Conservation (phyloP, 768 basidiomycete species). For the Kwoniella europaea region DNA sequence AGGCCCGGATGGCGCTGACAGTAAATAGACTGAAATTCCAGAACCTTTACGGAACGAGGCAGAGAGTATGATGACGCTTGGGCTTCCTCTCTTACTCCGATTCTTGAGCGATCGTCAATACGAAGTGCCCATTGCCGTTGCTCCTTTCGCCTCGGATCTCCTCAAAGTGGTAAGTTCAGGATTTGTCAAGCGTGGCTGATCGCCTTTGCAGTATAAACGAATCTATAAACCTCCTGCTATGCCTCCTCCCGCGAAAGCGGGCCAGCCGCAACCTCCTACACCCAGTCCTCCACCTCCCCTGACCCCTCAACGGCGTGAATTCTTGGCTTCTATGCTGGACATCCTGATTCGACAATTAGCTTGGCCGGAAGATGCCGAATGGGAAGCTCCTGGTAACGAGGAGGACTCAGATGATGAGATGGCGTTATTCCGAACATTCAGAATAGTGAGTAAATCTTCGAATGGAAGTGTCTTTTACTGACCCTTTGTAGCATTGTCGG, state of each 20-base stretch:
- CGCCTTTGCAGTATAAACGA: slow-evolving; percentile 73
- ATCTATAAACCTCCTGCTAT: slow-evolving; percentile 60
- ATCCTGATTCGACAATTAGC: slow-evolving; percentile 85
- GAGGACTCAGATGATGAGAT: slow-evolving; percentile 83
- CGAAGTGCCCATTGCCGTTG: slow-evolving; percentile 83
- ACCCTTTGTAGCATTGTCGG: slow-evolving; percentile 27
- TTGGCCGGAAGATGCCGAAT: slow-evolving; percentile 69
- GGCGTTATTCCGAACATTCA: slow-evolving; percentile 78
- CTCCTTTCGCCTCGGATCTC: slow-evolving; percentile 76
- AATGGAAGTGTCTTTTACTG: background rate
- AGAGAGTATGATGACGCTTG: slow-evolving; percentile 66
- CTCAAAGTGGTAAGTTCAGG: slow-evolving; percentile 69
- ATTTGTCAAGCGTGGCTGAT: background rate
- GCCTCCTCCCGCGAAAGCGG: slow-evolving; percentile 29
- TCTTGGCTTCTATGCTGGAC: slow-evolving; percentile 76
- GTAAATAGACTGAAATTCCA: slow-evolving; percentile 56
- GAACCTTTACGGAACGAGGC: slow-evolving; percentile 72
- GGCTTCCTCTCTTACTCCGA: slow-evolving; percentile 79
- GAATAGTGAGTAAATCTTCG: slow-evolving; percentile 67
- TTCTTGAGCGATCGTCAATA: slow-evolving; percentile 90
- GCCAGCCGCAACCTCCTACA: slow-evolving; percentile 33
- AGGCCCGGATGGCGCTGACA: slow-evolving; percentile 12
- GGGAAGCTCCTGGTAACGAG: slow-evolving; percentile 64
- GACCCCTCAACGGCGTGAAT: slow-evolving; percentile 68
- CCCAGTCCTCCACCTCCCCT: slow-evolving; percentile 63